phyloP scores from a whole-genome alignment of 169 alveolate species.

The Cryptosporidium andersoni region DNA sequence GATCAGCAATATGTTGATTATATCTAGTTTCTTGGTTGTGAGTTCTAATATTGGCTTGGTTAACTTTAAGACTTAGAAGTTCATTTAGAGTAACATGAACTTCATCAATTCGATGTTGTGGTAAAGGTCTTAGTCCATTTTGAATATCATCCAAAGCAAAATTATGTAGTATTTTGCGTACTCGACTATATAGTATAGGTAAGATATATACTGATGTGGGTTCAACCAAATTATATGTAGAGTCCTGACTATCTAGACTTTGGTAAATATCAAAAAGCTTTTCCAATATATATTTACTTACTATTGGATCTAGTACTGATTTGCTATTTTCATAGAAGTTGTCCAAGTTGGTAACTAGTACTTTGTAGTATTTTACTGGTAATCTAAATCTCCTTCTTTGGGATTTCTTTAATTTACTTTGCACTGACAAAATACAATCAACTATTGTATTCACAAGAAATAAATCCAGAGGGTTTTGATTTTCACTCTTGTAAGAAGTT shows the following conservation, averaged over 20 bases:
- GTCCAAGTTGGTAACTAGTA: constrained; percentile 1
- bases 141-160: constrained; percentile 60
- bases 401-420: background rate
- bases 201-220: background rate
- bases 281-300: constrained; percentile 30
- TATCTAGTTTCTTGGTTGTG: background rate
- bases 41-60: background rate
- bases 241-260: background rate
- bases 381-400: background rate
- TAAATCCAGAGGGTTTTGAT: constrained; percentile 13
- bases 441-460: constrained; percentile 11
- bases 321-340: background rate
- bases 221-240: background rate
- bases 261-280: constrained; percentile 29
- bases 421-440: constrained; percentile 1
- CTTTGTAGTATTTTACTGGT: constrained; percentile 14
- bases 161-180: constrained; percentile 15
- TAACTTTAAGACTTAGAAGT: background rate
- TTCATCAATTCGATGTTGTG: constrained; percentile 46
- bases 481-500: background rate
- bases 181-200: background rate
- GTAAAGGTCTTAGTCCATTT: constrained; percentile 64
- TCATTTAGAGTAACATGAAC: constrained; percentile 3
- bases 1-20: background rate
- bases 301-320: constrained; percentile 3